Evolutionary conservation across 352 stramenopile genomes (phyloP), one percentile per base, ranked within the genome.

Genomic region (Pythium sp.): DNA sequence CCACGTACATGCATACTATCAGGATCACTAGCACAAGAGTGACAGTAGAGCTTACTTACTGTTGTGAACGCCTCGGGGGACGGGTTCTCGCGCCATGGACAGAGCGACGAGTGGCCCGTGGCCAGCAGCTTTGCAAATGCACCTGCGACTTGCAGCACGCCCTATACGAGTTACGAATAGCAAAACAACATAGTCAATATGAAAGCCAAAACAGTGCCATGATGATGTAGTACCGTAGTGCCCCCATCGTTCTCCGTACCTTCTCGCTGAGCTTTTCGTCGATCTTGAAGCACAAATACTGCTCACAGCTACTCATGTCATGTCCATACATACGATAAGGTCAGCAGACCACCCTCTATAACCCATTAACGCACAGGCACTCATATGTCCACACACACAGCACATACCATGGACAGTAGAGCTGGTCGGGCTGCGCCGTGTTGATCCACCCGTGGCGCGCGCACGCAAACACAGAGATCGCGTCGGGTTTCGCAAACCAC

Each of bases 401-500:
- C 34, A 38, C 43, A 62, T 64, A 90, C 71, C 73, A 79, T 34
- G 55, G 43, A 58, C 83, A 92, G 36, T 71, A 55, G 36, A 92
- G 71, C 65, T 83, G 64, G 58, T 92, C 81, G 6, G 68, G 46
- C 28, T 62, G 65, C 7, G 18, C 11, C 5, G 69, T 76, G 65
- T 92, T 88, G 22, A 38, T 63, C 81, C 81, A 92, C 15, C 84
- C 84, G 64, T 81, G 64, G 32, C 80, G 81, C 61, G 81, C 78
- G 55, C 80, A 87, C 36, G 68, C 74, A 26, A 90, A 78, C 11
- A 70, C 71, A 34, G 60, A 78, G 63, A 92, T 82, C 14, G 38
- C 32, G 1, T 71, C 69, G 34, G 81, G 84, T 53, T 92, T 92
- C 20, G 80, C 84, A 36, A 89, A 89, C 84, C 84, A 92, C 46